Evolutionary conservation across 164 flowering plant species (phyloP), one percentile per base, ranked within the genome.

Genomic region (Saururus chinensis): DNA sequence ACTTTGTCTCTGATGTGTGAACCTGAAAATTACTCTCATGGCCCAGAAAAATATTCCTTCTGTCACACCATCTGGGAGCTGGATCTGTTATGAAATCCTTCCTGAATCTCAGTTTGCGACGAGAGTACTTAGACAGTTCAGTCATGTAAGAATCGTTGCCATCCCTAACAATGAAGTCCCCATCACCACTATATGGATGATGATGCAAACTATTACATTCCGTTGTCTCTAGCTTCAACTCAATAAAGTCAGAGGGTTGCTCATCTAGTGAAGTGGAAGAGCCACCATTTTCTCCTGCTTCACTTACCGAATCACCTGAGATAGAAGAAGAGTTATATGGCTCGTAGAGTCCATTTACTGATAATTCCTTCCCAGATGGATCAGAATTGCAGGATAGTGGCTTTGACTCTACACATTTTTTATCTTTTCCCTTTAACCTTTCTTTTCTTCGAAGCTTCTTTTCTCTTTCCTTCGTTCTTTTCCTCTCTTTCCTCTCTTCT

Each of bases 381-480:
- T 76, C 75, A 40, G 68, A 63, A 65, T 51, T 70, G 51, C 60
- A 60, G 41, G 78, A 61, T 65, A 19, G 57, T 64, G 74, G 61
- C 67, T 73, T 70, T 40, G 71, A 66, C 57, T 73, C 79, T 49
- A 41, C 45, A 60, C 56, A 71, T 25, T 65, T 75, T 37, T 74
- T 80, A 57, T 86, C 96, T 73, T 89, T 90, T 52, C 75, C 95
- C 74, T 81, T 89, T 68, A 90, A 71, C 65, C 92, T 86, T 71
- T 93, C 99, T 75, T 84, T 93, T 67, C 95, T 85, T 53, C 99
- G 76, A 19, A 84, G 80, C 73, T 93, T 93, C 70, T 90, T 93
- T 75, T 93, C 99, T 73, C 89, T 77, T 75, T 93, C 99, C 79
- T 90, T 90, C 51, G 77, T 71, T 72, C 88, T 82, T 73, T 75